phyloP scores from a whole-genome alignment of 176 grass and related monocot genomes.

The Aegilops tauschii region DNA sequence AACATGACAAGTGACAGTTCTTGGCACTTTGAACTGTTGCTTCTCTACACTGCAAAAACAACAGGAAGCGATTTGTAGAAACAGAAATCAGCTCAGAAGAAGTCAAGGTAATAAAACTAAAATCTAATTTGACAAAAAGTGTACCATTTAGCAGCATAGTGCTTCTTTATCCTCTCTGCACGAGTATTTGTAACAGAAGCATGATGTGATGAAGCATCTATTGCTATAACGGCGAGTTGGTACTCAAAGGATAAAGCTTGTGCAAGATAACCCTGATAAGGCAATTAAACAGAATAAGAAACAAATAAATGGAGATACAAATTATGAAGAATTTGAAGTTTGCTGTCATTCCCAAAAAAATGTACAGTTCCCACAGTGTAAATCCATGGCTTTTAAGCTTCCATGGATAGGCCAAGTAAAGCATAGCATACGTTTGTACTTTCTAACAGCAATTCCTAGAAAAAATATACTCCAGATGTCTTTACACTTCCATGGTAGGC shows the following conservation, averaged over 20 bases:
- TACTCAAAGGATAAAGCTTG: conserved; percentile 94
- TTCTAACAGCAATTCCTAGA: not conserved
- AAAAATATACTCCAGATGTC: not conserved
- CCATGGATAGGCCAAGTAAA: not conserved
- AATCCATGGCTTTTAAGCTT: conserved; percentile 1
- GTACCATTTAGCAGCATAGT: conserved; percentile 75
- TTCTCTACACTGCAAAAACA: conserved; percentile 48
- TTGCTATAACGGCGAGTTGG: conserved; percentile 69
- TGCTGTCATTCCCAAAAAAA: not conserved
- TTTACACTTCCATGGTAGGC: not conserved
- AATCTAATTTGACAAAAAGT: conserved; percentile 10
- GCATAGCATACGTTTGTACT: not conserved
- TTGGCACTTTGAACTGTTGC: conserved; percentile 60
- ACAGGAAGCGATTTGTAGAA: not conserved
- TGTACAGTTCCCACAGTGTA: not conserved
- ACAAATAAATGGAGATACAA: conserved; percentile 10
- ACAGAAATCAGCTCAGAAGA: not conserved
- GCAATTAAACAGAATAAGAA: conserved; percentile 29
- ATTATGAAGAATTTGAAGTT: not conserved
- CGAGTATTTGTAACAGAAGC: conserved; percentile 75
- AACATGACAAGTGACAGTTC: conserved; percentile 79
- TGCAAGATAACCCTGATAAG: conserved; percentile 85
- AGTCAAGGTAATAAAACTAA: not conserved
- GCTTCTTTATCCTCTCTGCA: conserved; percentile 86
- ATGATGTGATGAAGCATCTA: conserved; percentile 94